A percentile compares a stretch with the other conserved stretches of the same genome.
phyloP scores from a whole-genome alignment of 208 protist species.

The Porcisia hertigi region DNA sequence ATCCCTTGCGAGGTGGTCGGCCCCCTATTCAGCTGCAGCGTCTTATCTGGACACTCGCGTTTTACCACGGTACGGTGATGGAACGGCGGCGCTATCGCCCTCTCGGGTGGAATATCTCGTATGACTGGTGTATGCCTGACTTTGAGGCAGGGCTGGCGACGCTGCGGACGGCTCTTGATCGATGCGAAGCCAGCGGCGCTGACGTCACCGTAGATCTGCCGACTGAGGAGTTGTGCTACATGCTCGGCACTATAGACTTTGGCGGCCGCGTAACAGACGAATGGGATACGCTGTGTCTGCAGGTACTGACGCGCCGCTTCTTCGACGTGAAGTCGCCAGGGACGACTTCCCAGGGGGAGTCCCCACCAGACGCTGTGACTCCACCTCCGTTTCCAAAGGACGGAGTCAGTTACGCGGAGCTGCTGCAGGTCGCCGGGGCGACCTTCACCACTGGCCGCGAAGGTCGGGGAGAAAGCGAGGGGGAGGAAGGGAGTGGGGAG shows the following conservation, averaged over 20 bases:
- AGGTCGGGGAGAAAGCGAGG: conserved; percentile 24
- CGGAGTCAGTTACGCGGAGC: conserved; percentile 39
- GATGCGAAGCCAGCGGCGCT: conserved; percentile 4
- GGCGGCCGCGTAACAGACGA: conserved; percentile 94
- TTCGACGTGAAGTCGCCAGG: conserved; percentile 44
- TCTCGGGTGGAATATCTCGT: conserved; percentile 95
- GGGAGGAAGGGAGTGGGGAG: conserved; percentile 29
- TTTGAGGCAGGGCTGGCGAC: conserved; percentile 84
- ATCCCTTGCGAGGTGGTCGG: background rate
- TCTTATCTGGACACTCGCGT: conserved; percentile 92
- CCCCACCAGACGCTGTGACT: conserved; percentile 47
- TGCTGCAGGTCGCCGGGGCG: conserved; percentile 61
- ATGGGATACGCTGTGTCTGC: conserved; percentile 82
- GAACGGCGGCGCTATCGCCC: conserved; percentile 93
- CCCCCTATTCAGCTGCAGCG: conserved; percentile 32
- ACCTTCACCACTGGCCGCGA: conserved; percentile 54
- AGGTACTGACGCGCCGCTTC: conserved; percentile 76
- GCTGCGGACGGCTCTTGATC: conserved; percentile 65
- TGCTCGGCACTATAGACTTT: conserved; percentile 94
- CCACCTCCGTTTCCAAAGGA: conserved; percentile 53
- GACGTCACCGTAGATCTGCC: conserved; percentile 42
- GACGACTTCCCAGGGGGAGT: conserved; percentile 21
- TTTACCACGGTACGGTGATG: conserved; percentile 93
- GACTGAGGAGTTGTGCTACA: conserved; percentile 85
- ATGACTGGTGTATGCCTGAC: conserved; percentile 93